Evolutionary conservation across 176 grass and related monocot species (phyloP).

Genomic region (Lolium rigidum): DNA sequence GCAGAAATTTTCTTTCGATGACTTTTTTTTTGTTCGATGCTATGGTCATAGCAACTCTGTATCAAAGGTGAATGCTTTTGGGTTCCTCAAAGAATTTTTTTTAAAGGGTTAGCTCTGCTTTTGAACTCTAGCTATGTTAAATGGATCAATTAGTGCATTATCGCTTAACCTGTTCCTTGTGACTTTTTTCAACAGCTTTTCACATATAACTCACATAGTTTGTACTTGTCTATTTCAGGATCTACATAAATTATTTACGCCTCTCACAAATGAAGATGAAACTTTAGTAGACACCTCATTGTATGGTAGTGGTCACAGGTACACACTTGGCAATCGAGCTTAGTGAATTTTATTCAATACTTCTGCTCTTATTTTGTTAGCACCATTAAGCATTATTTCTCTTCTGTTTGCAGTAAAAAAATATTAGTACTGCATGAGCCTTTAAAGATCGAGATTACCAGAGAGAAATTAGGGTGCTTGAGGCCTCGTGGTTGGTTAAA

Average conservation of each 20-base stretch:
- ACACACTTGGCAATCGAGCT: constrained; percentile 6
- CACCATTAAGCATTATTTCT: background rate
- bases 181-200: background rate
- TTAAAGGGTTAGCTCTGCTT: too few species aligned
- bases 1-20: background rate
- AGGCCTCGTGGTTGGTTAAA: constrained; percentile 71
- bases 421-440: constrained; percentile 60
- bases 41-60: background rate
- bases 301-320: constrained; percentile 49
- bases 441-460: constrained; percentile 75
- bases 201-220: background rate
- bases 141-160: background rate
- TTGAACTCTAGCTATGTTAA: background rate
- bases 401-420: constrained; percentile 48
- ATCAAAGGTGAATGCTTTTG: background rate
- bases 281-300: constrained; percentile 48
- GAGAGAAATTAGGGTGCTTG: constrained; percentile 68
- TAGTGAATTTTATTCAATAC: constrained; percentile 10
- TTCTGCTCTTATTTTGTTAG: constrained; percentile 14
- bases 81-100: too few species aligned
- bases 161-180: background rate
- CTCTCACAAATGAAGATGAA: constrained; percentile 72
- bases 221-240: constrained; percentile 55
- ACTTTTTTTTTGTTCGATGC: background rate
- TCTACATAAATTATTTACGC: constrained; percentile 53